Conservation (phyloP, 305 asterid species). For the Plantago rigida region DNA sequence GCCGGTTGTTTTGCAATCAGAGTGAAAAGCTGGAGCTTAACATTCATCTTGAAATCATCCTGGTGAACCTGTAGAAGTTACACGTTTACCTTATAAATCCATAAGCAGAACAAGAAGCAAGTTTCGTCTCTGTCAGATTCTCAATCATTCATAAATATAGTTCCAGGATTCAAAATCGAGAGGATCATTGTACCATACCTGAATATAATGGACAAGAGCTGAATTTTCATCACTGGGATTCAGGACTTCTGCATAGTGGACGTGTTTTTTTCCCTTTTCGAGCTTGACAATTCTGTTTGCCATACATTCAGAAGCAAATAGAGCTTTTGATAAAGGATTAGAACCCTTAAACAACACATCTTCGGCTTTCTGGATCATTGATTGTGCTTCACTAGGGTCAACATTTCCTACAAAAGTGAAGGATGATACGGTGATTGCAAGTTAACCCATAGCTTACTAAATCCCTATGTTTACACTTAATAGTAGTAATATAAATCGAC, state of each 20-base stretch:
- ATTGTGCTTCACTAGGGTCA: conserved; percentile 68
- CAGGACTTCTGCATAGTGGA: conserved; percentile 58
- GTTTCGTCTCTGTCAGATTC: no score
- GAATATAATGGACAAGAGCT: conserved; percentile 84
- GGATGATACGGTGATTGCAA: no score
- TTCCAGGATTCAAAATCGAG: conserved; percentile 1
- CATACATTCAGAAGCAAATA: conserved; percentile 76
- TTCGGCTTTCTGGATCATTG: conserved; percentile 58
- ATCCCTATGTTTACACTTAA: conserved; percentile 4
- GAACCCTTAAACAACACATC: conserved; percentile 62
- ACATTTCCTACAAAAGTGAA: conserved; percentile 56
- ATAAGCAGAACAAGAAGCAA: background rate
- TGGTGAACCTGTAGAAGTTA: conserved; percentile 61
- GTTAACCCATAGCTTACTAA: background rate
- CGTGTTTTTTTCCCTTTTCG: conserved; percentile 51
- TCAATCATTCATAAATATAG: background rate
- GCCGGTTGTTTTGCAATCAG: conserved; percentile 85
- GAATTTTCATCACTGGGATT: conserved; percentile 93
- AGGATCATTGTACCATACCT: conserved; percentile 38
- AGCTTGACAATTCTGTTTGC: conserved; percentile 74
- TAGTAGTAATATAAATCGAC: conserved; percentile 5
- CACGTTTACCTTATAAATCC: background rate
- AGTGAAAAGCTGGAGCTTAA: conserved; percentile 73
- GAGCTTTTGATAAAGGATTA: conserved; percentile 50
- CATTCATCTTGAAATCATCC: conserved; percentile 80